Conservation (phyloP, 306 rosid genomes). For the Trichosanthes cucumerina region DNA sequence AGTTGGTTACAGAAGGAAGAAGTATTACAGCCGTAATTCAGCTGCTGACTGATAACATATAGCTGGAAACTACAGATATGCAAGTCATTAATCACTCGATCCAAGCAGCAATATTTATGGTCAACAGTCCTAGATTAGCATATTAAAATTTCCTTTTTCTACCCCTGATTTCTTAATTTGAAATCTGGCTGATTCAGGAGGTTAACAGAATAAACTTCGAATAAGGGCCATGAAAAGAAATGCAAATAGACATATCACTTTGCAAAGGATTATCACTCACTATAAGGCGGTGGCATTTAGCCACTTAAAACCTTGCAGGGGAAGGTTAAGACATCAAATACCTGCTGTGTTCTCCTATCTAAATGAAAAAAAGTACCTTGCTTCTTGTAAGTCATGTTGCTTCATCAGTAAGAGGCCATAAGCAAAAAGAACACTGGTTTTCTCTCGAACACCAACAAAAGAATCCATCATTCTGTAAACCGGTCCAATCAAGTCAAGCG, state of each 20-base stretch:
- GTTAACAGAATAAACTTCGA: neutral
- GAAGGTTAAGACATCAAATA: neutral
- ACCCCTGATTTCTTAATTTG: neutral
- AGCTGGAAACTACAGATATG: neutral
- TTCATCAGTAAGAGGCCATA: slow-evolving; percentile 89
- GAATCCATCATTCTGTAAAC: slow-evolving; percentile 86
- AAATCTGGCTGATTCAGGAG: neutral
- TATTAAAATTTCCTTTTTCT: neutral
- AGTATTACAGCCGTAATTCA: neutral
- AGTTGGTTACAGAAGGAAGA: neutral
- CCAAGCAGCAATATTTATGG: neutral
- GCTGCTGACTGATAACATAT: neutral
- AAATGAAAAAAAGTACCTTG: slow-evolving; percentile 36
- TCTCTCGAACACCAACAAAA: slow-evolving; percentile 96
- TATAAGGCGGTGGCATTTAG: neutral
- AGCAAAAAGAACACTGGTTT: slow-evolving; percentile 84
- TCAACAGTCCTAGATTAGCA: neutral
- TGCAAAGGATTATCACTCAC: neutral
- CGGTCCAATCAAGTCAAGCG: slow-evolving; percentile 88
- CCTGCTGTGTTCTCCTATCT: neutral
- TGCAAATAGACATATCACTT: neutral
- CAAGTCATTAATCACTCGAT: neutral
- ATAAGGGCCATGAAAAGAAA: neutral
- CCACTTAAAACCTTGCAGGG: neutral
- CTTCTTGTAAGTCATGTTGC: slow-evolving; percentile 93